Evolutionary conservation across 352 stramenopile genomes (phyloP), one percentile per base, ranked within the genome.

Genomic region (Phytophthora citricola): DNA sequence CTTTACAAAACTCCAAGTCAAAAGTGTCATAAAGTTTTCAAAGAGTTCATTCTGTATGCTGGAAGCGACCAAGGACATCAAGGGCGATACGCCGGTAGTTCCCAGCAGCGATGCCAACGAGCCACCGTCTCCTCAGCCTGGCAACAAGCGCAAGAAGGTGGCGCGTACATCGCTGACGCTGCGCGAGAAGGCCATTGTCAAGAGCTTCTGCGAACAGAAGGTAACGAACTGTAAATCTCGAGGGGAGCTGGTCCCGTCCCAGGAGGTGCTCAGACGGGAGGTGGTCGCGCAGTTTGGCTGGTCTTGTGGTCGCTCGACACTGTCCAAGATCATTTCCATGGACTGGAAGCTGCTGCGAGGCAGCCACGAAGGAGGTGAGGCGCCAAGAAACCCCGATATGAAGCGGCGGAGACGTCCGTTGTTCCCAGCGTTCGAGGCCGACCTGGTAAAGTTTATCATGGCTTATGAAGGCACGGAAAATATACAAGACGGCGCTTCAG

Each of bases 201-300:
- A 92, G 75, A 90, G 76, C 27, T 92, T 91, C 49, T 92, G 84
- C 53, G 84, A 91, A 68, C 71, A 91, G 58, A 80, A 80, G 50
- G 68, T 91, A 31, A 75, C 50, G 24, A 73, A 83, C n/a, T 82
- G 76, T 66, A 89, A 87, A 48, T 63, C 67, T 43, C 76, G 78
- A 38, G 77, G 79, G 51, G 71, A 89, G 44, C 55, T 78, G 29
- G 70, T 80, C 63, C 84, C 81, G 46, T 91, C 84, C 17, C 84
- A 92, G 43, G 84, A 91, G 31, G 22, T 69, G 39, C 73, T 92
- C 57, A 71, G 84, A 12, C 70, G 71, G 14, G 81, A 90, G 53
- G 75, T 92, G 49, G 62, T 60, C 12, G 40, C 58, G 43, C 79
- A 80, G 51, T 91, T 90, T 34, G 81, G 84, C 24, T 91, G 80